These are phyloP conservation scores for Madurella fahalii DNA, from an alignment of 2,329 filamentous ascomycete genomes.

Conservation along the genomic window DNA sequence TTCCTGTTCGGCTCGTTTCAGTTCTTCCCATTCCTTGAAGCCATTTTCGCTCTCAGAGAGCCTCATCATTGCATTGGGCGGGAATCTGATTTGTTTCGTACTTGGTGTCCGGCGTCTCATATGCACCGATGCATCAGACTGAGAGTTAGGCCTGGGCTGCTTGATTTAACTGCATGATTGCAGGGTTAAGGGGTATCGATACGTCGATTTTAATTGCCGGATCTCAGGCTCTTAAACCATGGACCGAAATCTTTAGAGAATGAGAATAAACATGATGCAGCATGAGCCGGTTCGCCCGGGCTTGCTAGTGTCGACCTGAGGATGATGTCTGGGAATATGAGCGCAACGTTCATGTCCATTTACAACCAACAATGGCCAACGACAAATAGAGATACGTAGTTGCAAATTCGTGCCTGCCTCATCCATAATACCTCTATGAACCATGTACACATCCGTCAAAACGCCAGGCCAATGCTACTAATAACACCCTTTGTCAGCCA, in stretches of 20 bases:
- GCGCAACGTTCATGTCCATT: not conserved
- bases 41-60: not conserved
- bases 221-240: not conserved
- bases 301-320: no score
- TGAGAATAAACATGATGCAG: no score
- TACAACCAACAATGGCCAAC: not conserved
- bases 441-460: conserved; percentile 30
- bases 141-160: not conserved
- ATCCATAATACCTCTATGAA: conserved; percentile 17
- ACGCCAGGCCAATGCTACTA: conserved; percentile 25
- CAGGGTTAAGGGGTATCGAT: not conserved
- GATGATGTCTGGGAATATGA: no score
- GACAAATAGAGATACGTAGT: not conserved
- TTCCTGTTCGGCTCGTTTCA: not conserved
- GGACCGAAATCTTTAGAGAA: not conserved
- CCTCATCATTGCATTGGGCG: conserved; percentile 10
- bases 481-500: conserved; percentile 14
- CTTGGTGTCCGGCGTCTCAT: not conserved
- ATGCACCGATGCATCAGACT: conserved; percentile 1
- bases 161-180: not conserved
- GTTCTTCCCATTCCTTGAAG: conserved; percentile 3
- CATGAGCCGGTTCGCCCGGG: no score
- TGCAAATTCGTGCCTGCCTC: conserved; percentile 10
- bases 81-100: not conserved
- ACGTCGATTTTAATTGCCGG: not conserved